Evolutionary conservation across 805 yeast genomes (phyloP).

Genomic region (Blastobotrys terrestris): DNA sequence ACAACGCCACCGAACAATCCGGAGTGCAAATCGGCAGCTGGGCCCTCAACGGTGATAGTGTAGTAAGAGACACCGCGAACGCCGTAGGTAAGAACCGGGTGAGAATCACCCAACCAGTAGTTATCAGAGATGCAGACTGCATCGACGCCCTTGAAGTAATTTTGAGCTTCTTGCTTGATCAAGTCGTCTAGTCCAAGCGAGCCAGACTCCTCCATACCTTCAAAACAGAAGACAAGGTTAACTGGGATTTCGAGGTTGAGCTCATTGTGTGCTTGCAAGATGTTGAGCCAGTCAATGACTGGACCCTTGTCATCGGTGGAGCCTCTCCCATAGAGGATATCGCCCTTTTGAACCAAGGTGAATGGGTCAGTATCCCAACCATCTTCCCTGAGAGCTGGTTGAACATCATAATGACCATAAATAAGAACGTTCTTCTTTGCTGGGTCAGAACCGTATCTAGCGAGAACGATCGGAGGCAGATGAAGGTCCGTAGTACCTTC

Average conservation of each 20-base stretch:
- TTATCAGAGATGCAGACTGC: constrained; percentile 95
- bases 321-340: constrained; percentile 83
- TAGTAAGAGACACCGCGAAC: constrained; percentile 95
- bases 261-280: constrained; percentile 81
- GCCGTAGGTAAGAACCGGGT: constrained; percentile 96
- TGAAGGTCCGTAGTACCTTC: constrained; percentile 60
- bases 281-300: constrained; percentile 93
- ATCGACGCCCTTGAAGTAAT: constrained; percentile 81
- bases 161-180: constrained; percentile 68
- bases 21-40: constrained; percentile 94
- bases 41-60: constrained; percentile 76
- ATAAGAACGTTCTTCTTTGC: constrained; percentile 80
- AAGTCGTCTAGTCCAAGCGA: constrained; percentile 84
- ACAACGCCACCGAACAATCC: constrained; percentile 97
- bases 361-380: constrained; percentile 98
- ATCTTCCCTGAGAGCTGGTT: constrained; percentile 86
- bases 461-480: constrained; percentile 93
- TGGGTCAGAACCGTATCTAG: constrained; percentile 78
- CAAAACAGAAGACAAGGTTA: constrained; percentile 86
- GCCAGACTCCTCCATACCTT: constrained; percentile 99
- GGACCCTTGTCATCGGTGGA: constrained; percentile 98
- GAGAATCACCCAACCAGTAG: constrained; percentile 96
- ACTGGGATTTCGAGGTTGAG: constrained; percentile 88
- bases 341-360: constrained; percentile 60
- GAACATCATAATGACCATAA: constrained; percentile 98